Conservation (phyloP, 768 basidiomycete genomes). For the Kwoniella europaea region DNA sequence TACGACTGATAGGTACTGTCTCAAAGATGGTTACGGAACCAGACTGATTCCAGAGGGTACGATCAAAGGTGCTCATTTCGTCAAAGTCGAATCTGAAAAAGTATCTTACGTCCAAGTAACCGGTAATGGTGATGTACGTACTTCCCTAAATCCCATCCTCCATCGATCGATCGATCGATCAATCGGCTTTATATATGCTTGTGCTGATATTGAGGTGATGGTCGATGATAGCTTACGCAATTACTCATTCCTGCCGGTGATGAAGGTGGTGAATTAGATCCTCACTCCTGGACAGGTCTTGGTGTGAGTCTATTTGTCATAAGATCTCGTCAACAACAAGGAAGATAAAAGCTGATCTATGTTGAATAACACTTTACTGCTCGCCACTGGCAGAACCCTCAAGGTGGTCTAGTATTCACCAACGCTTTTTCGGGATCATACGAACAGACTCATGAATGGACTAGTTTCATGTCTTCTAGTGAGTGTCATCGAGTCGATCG, state of each 20-base stretch:
- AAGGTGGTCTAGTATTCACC: constrained; percentile 61
- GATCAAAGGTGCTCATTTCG: constrained; percentile 60
- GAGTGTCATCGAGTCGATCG: constrained; percentile 4
- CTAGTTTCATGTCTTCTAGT: constrained; percentile 48
- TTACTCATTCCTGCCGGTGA: constrained; percentile 59
- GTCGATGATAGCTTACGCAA: constrained; percentile 52
- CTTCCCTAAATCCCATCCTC: too few relatives aligned
- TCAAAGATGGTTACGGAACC: constrained; percentile 61
- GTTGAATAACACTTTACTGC: too few relatives aligned
- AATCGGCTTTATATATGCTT: too few relatives aligned
- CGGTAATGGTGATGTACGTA: constrained; percentile 46
- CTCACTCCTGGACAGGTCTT: constrained; percentile 58
- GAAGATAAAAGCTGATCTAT: neutral
- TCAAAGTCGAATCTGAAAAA: constrained; percentile 57
- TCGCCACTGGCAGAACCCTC: constrained; percentile 40
- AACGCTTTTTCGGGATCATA: constrained; percentile 58
- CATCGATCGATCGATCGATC: too few relatives aligned
- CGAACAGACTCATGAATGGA: constrained; percentile 59
- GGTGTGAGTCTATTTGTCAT: too few relatives aligned
- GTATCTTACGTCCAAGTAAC: constrained; percentile 61
- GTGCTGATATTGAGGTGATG: neutral
- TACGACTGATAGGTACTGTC: constrained; percentile 40
- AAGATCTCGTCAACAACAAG: too few relatives aligned
- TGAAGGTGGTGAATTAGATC: constrained; percentile 60
- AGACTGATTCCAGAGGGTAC: constrained; percentile 60